phyloP scores from a whole-genome alignment of 768 basidiomycete genomes.

The Holtermanniella nyarrowii region DNA sequence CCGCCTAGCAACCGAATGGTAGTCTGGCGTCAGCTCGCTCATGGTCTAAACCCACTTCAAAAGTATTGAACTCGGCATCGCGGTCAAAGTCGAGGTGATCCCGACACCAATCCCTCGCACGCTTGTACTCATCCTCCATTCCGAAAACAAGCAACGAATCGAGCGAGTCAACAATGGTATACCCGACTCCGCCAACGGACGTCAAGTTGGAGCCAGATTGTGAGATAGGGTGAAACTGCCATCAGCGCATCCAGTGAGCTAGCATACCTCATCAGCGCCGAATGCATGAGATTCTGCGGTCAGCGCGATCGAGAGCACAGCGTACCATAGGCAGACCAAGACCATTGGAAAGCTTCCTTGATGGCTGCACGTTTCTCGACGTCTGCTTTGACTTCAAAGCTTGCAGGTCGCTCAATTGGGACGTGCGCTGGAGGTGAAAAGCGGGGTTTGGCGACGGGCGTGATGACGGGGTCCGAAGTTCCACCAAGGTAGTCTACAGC shows the following conservation, averaged over 20 bases:
- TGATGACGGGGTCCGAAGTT: no score
- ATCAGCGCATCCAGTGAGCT: background rate
- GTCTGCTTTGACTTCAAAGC: no score
- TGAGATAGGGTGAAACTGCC: conserved; percentile 71
- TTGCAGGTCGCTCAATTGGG: no score
- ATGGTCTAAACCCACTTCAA: conserved; percentile 55
- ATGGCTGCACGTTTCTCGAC: conserved; percentile 57
- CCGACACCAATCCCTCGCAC: conserved; percentile 69
- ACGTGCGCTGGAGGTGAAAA: no score
- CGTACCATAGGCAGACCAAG: conserved; percentile 11
- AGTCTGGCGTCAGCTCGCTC: conserved; percentile 48
- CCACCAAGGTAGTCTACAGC: no score
- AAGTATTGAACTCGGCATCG: conserved; percentile 72
- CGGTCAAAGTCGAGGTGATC: conserved; percentile 61
- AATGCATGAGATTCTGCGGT: conserved; percentile 70
- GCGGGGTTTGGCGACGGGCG: no score
- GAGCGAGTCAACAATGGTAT: conserved; percentile 76
- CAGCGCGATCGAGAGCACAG: conserved; percentile 7
- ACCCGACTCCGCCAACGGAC: conserved; percentile 63
- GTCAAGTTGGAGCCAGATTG: conserved; percentile 68
- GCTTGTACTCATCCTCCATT: conserved; percentile 62
- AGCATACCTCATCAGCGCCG: conserved; percentile 57
- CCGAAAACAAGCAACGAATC: conserved; percentile 84
- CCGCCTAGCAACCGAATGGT: conserved; percentile 89
- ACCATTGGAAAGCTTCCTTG: conserved; percentile 56